These are phyloP conservation scores for Talaromyces sp. DNA, from an alignment of 2,329 filamentous ascomycete genomes.

Conservation along the genomic window DNA sequence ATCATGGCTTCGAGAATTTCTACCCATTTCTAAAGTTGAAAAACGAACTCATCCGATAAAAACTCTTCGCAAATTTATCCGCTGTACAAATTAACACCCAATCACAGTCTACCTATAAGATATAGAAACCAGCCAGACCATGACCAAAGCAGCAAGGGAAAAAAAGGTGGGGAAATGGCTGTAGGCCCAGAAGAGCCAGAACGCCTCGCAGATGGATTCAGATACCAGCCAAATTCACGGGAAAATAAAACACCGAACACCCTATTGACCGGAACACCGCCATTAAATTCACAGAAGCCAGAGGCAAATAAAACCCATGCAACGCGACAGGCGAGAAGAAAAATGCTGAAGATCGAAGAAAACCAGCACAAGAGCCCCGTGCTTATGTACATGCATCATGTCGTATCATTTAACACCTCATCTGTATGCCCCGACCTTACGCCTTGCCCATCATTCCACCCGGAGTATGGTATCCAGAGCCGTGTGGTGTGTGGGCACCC, in stretches of 20 bases:
- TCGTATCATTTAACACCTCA: constrained; percentile 28
- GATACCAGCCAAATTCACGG: constrained; percentile 28
- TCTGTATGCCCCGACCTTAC: constrained; percentile 19
- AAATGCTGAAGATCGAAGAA: constrained; percentile 27
- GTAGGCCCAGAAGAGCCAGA: constrained; percentile 15
- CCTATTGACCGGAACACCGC: constrained; percentile 30
- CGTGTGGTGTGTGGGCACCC: constrained; percentile 50
- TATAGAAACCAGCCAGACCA: not conserved
- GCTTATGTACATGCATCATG: constrained; percentile 43
- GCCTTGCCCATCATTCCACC: constrained; percentile 65
- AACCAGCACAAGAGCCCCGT: constrained; percentile 32
- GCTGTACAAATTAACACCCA: constrained; percentile 7
- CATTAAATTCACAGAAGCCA: constrained; percentile 25
- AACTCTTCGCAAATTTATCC: not conserved
- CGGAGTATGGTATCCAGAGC: constrained; percentile 69
- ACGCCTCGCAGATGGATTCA: constrained; percentile 30
- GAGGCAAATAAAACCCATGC: constrained; percentile 22
- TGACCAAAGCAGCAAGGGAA: not conserved
- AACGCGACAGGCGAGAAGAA: constrained; percentile 28
- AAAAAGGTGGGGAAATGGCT: constrained; percentile 4
- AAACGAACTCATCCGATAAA: too few relatives aligned
- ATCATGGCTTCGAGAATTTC: too few relatives aligned
- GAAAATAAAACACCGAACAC: constrained; percentile 35
- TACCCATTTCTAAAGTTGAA: too few relatives aligned
- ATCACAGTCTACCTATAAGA: constrained; percentile 1